Evolutionary conservation across 306 rosid species (phyloP).

Genomic region (Erythrophleum fordii): DNA sequence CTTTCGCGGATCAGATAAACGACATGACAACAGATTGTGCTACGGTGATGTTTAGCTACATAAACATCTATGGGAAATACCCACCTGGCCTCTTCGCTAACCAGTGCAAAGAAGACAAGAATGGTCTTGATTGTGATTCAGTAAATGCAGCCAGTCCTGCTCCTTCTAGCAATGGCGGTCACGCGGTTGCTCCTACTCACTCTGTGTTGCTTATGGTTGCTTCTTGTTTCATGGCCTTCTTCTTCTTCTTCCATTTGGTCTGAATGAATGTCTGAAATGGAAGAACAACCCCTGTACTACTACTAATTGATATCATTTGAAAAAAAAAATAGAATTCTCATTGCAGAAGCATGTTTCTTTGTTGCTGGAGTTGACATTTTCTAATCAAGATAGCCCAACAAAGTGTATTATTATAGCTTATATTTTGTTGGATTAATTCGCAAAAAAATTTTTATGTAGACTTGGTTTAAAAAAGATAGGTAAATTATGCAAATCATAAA

Average conservation of each 20-base stretch:
- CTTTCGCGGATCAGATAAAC: slow-evolving; percentile 45
- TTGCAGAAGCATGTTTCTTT: slow-evolving; percentile 1
- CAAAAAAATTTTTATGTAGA: not conserved
- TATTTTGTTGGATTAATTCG: not conserved
- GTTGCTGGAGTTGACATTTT: slow-evolving; percentile 25
- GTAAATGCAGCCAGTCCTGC: not conserved
- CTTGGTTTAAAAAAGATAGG: no score
- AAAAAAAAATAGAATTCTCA: not conserved
- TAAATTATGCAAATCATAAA: not conserved
- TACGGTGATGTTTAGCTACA: slow-evolving; percentile 86
- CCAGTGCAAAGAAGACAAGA: slow-evolving; percentile 64
- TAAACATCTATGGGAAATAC: slow-evolving; percentile 80
- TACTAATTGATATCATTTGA: slow-evolving; percentile 8
- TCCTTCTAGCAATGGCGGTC: not conserved
- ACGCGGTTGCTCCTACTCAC: slow-evolving; percentile 25
- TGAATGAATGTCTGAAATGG: slow-evolving; percentile 26
- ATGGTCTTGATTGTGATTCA: slow-evolving; percentile 65
- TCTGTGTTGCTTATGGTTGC: slow-evolving; percentile 27
- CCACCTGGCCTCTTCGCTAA: slow-evolving; percentile 89
- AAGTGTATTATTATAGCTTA: not conserved
- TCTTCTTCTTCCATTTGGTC: slow-evolving; percentile 39
- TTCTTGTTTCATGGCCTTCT: slow-evolving; percentile 38
- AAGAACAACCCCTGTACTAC: not conserved
- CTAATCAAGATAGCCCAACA: not conserved
- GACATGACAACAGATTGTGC: slow-evolving; percentile 65